phyloP scores from a whole-genome alignment of 1,284 basidiomycete genomes.

The Trametes versicolor region DNA sequence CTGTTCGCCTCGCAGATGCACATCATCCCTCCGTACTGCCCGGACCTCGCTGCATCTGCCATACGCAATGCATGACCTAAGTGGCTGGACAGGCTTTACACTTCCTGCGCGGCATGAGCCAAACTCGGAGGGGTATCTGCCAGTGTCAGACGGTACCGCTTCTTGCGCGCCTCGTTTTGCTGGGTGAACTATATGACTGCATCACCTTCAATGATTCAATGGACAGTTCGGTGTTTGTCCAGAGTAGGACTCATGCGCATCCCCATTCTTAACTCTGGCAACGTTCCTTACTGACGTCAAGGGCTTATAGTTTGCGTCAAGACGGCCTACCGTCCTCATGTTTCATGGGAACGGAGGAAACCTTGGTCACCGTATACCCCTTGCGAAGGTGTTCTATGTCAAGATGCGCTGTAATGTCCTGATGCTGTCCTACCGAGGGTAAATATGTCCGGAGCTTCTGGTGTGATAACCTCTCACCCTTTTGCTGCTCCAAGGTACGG shows the following conservation, averaged over 20 bases:
- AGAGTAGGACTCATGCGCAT: constrained; percentile 23
- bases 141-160: constrained; percentile 10
- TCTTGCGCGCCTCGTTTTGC: constrained; percentile 1
- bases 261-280: background rate
- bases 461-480: constrained; percentile 6
- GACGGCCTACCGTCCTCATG: constrained; percentile 86
- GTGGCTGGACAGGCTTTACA: background rate
- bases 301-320: constrained; percentile 60
- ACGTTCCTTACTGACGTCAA: constrained; percentile 22
- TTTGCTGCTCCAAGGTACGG: constrained; percentile 70
- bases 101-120: background rate
- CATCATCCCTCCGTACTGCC: background rate
- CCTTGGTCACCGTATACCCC: constrained; percentile 87
- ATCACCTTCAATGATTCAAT: constrained; percentile 1
- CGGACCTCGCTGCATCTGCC: background rate
- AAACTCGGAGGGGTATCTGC: constrained; percentile 5
- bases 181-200: background rate
- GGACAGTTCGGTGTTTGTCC: constrained; percentile 22
- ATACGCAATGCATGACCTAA: constrained; percentile 2
- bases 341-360: constrained; percentile 93
- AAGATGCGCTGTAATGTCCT: constrained; percentile 90
- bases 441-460: constrained; percentile 34
- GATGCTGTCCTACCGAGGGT: constrained; percentile 91
- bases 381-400: constrained; percentile 87
- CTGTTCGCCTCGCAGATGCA: background rate